A percentile compares a stretch with the other conserved stretches of the same genome.
Conservation (phyloP, 1,284 basidiomycete genomes). For the Cronartium quercuum region DNA sequence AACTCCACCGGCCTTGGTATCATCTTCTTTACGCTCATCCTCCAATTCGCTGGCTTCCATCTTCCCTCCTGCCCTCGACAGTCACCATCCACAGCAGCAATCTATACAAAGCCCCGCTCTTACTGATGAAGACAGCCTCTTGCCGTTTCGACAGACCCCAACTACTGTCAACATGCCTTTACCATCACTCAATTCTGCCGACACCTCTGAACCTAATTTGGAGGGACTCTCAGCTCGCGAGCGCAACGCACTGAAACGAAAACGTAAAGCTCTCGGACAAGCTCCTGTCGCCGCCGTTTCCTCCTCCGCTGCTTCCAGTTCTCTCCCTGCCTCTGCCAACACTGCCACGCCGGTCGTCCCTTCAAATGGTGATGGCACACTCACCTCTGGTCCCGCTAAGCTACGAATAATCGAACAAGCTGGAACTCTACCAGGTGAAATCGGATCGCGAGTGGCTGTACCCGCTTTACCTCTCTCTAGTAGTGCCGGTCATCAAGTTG, state of each 20-base stretch:
- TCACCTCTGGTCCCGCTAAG: conserved; percentile 7
- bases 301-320: conserved; percentile 53
- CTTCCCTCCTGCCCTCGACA: not conserved
- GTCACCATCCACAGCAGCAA: not conserved
- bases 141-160: conserved; percentile 19
- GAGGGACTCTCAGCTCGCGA: conserved; percentile 69
- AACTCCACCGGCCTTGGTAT: not conserved
- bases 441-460: conserved; percentile 39
- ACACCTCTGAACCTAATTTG: conserved; percentile 40
- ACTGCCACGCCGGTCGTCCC: conserved; percentile 44
- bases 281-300: conserved; percentile 53
- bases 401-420: conserved; percentile 39
- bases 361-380: not conserved
- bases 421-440: conserved; percentile 30
- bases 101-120: not conserved
- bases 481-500: conserved; percentile 26
- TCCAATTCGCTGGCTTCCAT: not conserved
- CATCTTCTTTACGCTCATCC: conserved; percentile 8
- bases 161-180: conserved; percentile 11
- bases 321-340: conserved; percentile 51
- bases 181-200: conserved; percentile 10
- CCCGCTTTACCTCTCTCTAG: conserved; percentile 42
- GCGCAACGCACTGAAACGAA: conserved; percentile 80
- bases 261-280: conserved; percentile 74
- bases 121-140: conserved; percentile 29